A percentile compares a stretch with the other conserved stretches of the same genome.
These are phyloP conservation scores for Ophiocordyceps camponoti-leonardi DNA, from an alignment of 2,329 filamentous ascomycete genomes.

Conservation along the genomic window DNA sequence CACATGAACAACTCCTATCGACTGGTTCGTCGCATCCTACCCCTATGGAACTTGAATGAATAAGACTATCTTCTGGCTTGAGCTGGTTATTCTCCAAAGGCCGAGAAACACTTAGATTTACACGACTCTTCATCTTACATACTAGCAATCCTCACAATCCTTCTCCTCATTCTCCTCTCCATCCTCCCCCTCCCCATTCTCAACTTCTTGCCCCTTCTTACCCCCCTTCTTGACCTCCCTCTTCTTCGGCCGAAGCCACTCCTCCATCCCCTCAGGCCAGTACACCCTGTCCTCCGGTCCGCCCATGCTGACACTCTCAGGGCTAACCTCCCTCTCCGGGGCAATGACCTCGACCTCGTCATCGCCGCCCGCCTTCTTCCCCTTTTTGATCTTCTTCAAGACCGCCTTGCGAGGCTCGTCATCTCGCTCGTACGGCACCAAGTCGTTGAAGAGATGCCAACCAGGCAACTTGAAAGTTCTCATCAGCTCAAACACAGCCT, in stretches of 20 bases:
- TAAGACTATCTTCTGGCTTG: too few species aligned
- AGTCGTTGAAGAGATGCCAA: conserved; percentile 55
- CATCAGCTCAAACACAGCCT: conserved; percentile 92
- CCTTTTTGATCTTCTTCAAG: conserved; percentile 18
- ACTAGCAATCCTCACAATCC: not conserved
- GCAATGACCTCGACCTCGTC: conserved; percentile 14
- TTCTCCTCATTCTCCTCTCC: not conserved
- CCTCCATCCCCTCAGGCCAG: conserved; percentile 80
- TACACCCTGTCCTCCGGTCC: conserved; percentile 69
- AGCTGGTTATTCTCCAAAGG: too few species aligned
- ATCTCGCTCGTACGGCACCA: conserved; percentile 58
- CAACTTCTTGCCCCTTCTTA: conserved; percentile 8
- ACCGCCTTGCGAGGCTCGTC: conserved; percentile 47
- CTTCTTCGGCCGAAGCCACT: conserved; percentile 75
- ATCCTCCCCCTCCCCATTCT: not conserved
- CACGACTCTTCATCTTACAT: too few species aligned
- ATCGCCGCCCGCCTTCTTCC: conserved; percentile 18
- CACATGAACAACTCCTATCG: too few species aligned
- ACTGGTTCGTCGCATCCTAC: too few species aligned
- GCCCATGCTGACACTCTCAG: conserved; percentile 71
- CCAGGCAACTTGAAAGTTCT: conserved; percentile 70
- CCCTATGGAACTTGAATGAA: too few species aligned
- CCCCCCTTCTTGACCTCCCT: conserved; percentile 36
- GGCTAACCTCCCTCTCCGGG: conserved; percentile 29
- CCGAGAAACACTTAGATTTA: too few species aligned